phyloP scores from a whole-genome alignment of 2,329 filamentous ascomycete genomes.

The Fonsecaea pedrosoi region DNA sequence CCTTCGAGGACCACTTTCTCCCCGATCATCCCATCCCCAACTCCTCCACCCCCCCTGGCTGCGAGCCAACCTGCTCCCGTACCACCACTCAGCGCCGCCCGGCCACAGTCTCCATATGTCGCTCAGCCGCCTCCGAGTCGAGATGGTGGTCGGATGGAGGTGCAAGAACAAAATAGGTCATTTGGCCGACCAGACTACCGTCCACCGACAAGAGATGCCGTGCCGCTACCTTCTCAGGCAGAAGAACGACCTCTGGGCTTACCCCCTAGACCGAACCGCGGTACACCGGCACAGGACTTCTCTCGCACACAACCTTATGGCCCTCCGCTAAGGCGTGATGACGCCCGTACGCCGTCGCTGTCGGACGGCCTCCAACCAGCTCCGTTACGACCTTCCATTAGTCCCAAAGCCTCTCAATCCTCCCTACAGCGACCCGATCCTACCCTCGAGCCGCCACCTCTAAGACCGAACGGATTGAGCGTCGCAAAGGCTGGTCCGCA shows the following conservation, averaged over 20 bases:
- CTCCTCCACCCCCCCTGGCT: constrained; percentile 26
- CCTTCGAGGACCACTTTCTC: constrained; percentile 40
- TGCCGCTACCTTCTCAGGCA: constrained; percentile 25
- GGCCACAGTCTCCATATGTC: constrained; percentile 36
- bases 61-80: constrained; percentile 3
- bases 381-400: constrained; percentile 31
- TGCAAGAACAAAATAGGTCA: constrained; percentile 27
- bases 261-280: constrained; percentile 21
- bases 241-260: constrained; percentile 22
- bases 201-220: constrained; percentile 27
- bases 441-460: constrained; percentile 25
- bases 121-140: constrained; percentile 29
- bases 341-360: constrained; percentile 28
- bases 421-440: constrained; percentile 28
- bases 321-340: constrained; percentile 23
- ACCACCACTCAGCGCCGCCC: constrained; percentile 10
- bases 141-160: constrained; percentile 23
- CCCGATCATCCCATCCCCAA: constrained; percentile 37
- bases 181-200: constrained; percentile 28
- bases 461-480: constrained; percentile 27
- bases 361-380: constrained; percentile 27
- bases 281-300: constrained; percentile 15
- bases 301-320: constrained; percentile 29
- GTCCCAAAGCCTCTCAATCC: constrained; percentile 32
- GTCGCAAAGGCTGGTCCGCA: constrained; percentile 12